Conservation (phyloP, 352 stramenopile genomes). For the Globisporangium alternatum region DNA sequence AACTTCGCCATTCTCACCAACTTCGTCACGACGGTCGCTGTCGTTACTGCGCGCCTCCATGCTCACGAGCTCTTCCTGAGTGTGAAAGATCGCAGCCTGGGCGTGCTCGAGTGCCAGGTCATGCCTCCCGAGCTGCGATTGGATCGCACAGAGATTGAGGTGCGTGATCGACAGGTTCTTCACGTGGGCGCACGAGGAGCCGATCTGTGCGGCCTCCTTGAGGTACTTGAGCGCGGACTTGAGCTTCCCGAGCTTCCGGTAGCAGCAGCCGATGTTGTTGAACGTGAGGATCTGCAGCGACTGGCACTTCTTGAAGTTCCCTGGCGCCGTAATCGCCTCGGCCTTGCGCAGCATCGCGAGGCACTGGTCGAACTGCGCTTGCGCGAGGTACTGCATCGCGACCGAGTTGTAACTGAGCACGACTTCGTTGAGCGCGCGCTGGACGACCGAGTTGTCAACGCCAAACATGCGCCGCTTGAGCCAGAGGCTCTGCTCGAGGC, state of each 20-base stretch:
- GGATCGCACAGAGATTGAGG: constrained; percentile 78
- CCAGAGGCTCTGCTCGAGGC: constrained; percentile 72
- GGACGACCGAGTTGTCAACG: constrained; percentile 50
- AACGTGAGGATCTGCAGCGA: constrained; percentile 79
- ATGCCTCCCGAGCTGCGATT: constrained; percentile 70
- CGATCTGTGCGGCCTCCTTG: constrained; percentile 65
- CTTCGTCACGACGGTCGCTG: constrained; percentile 14
- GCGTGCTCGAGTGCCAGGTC: constrained; percentile 71
- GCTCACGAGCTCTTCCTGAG: constrained; percentile 72
- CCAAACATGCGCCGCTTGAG: constrained; percentile 79
- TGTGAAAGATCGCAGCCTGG: constrained; percentile 78
- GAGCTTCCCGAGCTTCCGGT: constrained; percentile 72
- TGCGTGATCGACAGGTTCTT: constrained; percentile 82
- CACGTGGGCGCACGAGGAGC: constrained; percentile 45
- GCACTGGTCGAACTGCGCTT: constrained; percentile 59
- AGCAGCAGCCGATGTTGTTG: constrained; percentile 83
- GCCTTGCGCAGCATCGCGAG: constrained; percentile 71
- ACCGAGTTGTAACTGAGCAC: constrained; percentile 74
- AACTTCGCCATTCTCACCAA: background rate
- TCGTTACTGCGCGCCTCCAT: constrained; percentile 25
- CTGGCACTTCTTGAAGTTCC: constrained; percentile 62
- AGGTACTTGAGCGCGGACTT: constrained; percentile 76
- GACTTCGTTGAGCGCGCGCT: constrained; percentile 54
- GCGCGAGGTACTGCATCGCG: constrained; percentile 65
- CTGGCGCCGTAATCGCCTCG: constrained; percentile 58